Conservation (phyloP, 179 eudicot species). For the Camellia oleifera region DNA sequence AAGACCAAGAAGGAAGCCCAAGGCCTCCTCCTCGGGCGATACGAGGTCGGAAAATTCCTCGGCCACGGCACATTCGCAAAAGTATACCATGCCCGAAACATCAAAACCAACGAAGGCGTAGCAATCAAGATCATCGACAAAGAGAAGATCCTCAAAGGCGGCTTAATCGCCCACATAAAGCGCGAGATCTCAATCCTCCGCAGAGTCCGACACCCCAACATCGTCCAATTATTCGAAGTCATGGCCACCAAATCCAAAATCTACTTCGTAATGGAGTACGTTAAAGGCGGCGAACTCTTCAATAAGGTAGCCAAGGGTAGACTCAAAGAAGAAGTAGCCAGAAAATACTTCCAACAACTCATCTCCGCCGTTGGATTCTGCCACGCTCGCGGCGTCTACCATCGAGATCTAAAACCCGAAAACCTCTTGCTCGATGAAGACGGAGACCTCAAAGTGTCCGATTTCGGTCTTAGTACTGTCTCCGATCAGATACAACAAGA, state of each 20-base stretch:
- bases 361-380: constrained; percentile 80
- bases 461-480: constrained; percentile 60
- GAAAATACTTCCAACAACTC: constrained; percentile 76
- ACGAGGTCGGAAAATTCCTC: constrained; percentile 68
- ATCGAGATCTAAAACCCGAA: constrained; percentile 71
- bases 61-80: constrained; percentile 86
- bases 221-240: constrained; percentile 70
- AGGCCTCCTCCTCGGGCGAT: constrained; percentile 46
- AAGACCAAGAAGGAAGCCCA: constrained; percentile 33
- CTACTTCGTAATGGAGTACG: constrained; percentile 81
- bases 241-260: constrained; percentile 75
- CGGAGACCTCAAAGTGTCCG: constrained; percentile 67
- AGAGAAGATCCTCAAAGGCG: constrained; percentile 43
- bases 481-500: constrained; percentile 40
- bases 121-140: constrained; percentile 75
- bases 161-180: constrained; percentile 49
- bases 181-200: constrained; percentile 75
- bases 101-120: constrained; percentile 44
- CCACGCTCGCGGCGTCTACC: constrained; percentile 78
- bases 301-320: constrained; percentile 66
- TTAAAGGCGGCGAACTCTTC: constrained; percentile 92
- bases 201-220: constrained; percentile 69
- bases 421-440: constrained; percentile 61
- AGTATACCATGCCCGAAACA: constrained; percentile 71
- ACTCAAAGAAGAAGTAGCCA: constrained; percentile 65